Evolutionary conservation across 2,329 filamentous ascomycete species (phyloP), one percentile per base, ranked within the genome.

Genomic region (Fusarium pseudoanthophilum): DNA sequence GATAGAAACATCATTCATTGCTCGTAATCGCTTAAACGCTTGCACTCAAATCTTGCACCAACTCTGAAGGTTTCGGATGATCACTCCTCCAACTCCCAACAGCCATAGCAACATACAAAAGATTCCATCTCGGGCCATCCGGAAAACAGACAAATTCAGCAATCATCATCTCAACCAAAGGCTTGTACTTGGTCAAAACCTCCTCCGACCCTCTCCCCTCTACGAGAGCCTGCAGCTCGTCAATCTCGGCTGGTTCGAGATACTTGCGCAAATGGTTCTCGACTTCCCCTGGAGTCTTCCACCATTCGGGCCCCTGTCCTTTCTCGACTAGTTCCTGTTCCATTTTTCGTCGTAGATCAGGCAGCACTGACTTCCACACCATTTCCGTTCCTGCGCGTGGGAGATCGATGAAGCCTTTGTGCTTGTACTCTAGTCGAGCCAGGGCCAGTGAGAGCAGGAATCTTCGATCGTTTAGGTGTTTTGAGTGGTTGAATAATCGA

Each of bases 61-160:
- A 26, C n/a, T 66, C 67, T 11, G 59, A 64, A 32, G 66, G 66
- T 4, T 5, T 64, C 16, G 67, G 45, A 18, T 69, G 59, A 49
- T 69, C 59, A 30, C 37, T 69, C 9, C 71, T 49, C 73, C 73
- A 77, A 30, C 69, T 64, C 21, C 75, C 75, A 37, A 77, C 62
- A 24, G 60, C 67, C 60, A 77, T 63, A 8, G 73, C 69, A 32
- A 76, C 67, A 32, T 69, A 75, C 7, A 77, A 40, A 5, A 76
- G 60, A 43, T 78, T 76, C 76, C 76, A 78, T 32, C 75, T 62
- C 26, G 76, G 76, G 2, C 75, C 75, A 61, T 77, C 72, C 3
- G 71, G 59, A 60, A 79, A 79, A 39, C 78, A 78, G 32, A 78
- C 77, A 53, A 76, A 77, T 13, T 67, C 74, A 10, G 67, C 26